phyloP scores from a whole-genome alignment of 352 stramenopile species.

The Blastocystis sp. region DNA sequence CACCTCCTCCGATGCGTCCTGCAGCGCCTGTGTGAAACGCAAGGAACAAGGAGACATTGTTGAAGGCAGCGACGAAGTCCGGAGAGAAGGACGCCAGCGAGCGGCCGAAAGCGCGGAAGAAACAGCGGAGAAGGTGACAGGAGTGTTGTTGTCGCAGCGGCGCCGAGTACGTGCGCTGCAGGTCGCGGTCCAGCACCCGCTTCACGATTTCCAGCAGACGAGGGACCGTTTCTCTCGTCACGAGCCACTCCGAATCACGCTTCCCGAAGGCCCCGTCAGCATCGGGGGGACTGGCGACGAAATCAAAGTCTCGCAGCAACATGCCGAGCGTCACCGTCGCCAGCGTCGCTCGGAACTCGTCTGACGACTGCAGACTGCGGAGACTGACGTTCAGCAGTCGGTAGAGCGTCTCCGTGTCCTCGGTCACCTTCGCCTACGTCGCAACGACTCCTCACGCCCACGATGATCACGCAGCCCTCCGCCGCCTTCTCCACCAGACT shows the following conservation, averaged over 20 bases:
- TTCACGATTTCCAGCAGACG: not conserved
- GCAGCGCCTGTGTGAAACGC: not conserved
- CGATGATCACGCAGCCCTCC: not conserved
- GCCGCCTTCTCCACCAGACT: conserved; percentile 31
- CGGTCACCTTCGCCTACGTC: not conserved
- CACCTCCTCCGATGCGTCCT: not conserved
- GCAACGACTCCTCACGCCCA: not conserved
- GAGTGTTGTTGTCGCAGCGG: not conserved
- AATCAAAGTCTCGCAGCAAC: conserved; percentile 5
- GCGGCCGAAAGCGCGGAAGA: not conserved
- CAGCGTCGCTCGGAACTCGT: not conserved
- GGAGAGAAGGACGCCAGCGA: not conserved
- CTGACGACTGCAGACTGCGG: not conserved
- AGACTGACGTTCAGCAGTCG: not conserved
- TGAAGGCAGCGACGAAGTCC: not conserved
- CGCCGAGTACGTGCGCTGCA: no score
- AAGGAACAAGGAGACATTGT: not conserved
- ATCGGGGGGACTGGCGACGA: not conserved
- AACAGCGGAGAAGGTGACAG: conserved; percentile 11
- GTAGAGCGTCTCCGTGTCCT: not conserved
- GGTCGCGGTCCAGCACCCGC: not conserved
- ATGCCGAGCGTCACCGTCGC: not conserved
- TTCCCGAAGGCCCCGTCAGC: not conserved
- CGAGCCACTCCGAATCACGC: not conserved
- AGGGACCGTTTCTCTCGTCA: not conserved